These are phyloP conservation scores for Mycena indigotica DNA, from an alignment of 768 basidiomycete genomes.

Conservation along the genomic window DNA sequence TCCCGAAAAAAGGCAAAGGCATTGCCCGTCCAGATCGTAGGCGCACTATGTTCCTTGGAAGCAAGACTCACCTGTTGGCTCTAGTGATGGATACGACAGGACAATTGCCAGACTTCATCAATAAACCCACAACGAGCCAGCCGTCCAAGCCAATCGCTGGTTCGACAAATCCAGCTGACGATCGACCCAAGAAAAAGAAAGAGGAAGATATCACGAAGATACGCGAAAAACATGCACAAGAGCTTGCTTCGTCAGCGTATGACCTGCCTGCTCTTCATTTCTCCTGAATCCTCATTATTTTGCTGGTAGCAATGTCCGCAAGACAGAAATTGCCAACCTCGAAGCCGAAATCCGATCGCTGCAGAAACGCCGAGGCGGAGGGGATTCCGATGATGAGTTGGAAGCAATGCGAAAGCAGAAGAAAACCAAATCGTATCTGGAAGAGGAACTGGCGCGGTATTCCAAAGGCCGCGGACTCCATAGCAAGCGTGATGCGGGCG, in stretches of 20 bases:
- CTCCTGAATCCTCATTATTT: neutral
- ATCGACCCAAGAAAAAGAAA: constrained; percentile 39
- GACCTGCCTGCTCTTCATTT: constrained; percentile 17
- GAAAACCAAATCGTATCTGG: constrained; percentile 70
- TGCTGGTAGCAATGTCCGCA: constrained; percentile 55
- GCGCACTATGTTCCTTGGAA: no score
- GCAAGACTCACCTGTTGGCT: no score
- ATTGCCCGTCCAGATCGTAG: constrained; percentile 83
- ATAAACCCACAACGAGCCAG: constrained; percentile 25
- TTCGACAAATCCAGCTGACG: constrained; percentile 4
- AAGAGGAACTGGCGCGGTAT: constrained; percentile 84
- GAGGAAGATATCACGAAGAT: constrained; percentile 66
- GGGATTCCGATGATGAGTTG: constrained; percentile 64
- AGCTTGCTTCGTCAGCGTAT: constrained; percentile 66
- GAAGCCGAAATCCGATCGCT: constrained; percentile 86
- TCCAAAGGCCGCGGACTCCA: constrained; percentile 62
- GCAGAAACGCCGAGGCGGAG: constrained; percentile 57
- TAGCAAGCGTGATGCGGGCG: constrained; percentile 44
- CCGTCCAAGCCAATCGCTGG: constrained; percentile 19
- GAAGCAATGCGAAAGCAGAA: constrained; percentile 48
- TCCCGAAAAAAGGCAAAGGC: constrained; percentile 83
- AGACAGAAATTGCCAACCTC: constrained; percentile 82
- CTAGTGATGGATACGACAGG: constrained; percentile 40
- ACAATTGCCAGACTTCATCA: constrained; percentile 44
- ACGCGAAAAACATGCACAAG: constrained; percentile 72